Evolutionary conservation across 2,329 filamentous ascomycete species (phyloP).

Genomic region (Alternaria conjuncta): DNA sequence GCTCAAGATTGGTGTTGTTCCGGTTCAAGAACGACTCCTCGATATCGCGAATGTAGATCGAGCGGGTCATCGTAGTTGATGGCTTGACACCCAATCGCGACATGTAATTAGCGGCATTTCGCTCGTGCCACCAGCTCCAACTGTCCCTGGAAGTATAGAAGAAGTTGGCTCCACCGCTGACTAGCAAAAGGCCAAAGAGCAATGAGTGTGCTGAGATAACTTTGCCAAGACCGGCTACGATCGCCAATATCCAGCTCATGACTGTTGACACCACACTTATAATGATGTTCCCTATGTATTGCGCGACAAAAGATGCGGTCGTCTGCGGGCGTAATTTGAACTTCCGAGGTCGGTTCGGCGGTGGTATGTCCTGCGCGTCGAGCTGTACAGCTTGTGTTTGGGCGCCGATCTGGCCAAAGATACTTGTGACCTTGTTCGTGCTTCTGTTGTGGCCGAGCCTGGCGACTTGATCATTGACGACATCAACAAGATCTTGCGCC

Average conservation of each 20-base stretch:
- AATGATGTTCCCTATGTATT: slow-evolving; percentile 73
- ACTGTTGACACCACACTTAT: slow-evolving; percentile 78
- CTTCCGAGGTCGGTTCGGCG: slow-evolving; percentile 45
- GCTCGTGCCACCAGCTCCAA: slow-evolving; percentile 84
- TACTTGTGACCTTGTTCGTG: slow-evolving; percentile 78
- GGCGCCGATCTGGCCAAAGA: slow-evolving; percentile 77
- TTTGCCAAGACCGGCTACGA: slow-evolving; percentile 69
- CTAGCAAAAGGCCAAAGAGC: slow-evolving; percentile 70
- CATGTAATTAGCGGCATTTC: slow-evolving; percentile 83
- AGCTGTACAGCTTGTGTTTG: slow-evolving; percentile 66
- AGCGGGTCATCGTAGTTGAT: slow-evolving; percentile 80
- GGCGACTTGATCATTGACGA: slow-evolving; percentile 78
- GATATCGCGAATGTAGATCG: slow-evolving; percentile 83
- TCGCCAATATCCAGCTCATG: slow-evolving; percentile 77
- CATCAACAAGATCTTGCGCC: slow-evolving; percentile 75
- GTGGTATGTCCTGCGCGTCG: slow-evolving; percentile 44
- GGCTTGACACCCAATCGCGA: slow-evolving; percentile 77
- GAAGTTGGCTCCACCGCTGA: slow-evolving; percentile 76
- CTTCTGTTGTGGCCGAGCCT: slow-evolving; percentile 75
- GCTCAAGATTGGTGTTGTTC: slow-evolving; percentile 38
- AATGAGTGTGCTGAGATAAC: slow-evolving; percentile 75
- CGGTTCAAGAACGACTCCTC: slow-evolving; percentile 64
- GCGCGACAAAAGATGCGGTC: slow-evolving; percentile 73
- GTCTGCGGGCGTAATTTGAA: slow-evolving; percentile 59
- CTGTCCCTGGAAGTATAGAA: slow-evolving; percentile 76